Evolutionary conservation across 1,284 basidiomycete species (phyloP).

Genomic region (Gymnopus androsaceus): DNA sequence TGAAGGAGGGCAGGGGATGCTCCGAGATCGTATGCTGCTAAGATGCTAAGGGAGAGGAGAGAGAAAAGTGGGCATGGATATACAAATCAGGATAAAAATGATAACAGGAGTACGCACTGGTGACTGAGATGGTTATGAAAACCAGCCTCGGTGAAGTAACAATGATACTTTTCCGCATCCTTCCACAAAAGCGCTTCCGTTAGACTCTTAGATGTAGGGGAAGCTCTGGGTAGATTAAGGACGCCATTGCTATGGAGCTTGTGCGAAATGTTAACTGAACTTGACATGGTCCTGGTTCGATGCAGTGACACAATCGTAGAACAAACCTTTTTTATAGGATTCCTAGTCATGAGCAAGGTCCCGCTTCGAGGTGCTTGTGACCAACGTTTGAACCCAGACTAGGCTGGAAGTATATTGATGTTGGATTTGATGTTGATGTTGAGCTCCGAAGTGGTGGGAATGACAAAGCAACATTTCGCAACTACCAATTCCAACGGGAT

Average conservation of each 20-base stretch:
- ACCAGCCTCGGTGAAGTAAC: slow-evolving; percentile 49
- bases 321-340: too few species aligned
- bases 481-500: too few species aligned
- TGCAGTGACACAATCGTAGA: too few species aligned
- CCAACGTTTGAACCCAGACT: too few species aligned
- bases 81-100: slow-evolving; percentile 2
- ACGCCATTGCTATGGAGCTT: slow-evolving; percentile 37
- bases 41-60: slow-evolving; percentile 38
- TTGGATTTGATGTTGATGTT: too few species aligned
- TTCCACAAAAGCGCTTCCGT: slow-evolving; percentile 52
- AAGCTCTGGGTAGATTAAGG: slow-evolving; percentile 52
- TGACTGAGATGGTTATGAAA: slow-evolving; percentile 70
- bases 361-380: too few species aligned
- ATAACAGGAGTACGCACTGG: slow-evolving; percentile 38
- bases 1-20: slow-evolving; percentile 53
- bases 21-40: slow-evolving; percentile 69
- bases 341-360: too few species aligned
- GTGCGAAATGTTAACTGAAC: too few species aligned
- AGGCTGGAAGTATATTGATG: too few species aligned
- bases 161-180: slow-evolving; percentile 60
- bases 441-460: too few species aligned
- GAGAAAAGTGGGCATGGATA: neutral
- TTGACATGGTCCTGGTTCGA: too few species aligned
- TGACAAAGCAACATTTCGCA: too few species aligned
- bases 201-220: slow-evolving; percentile 44